phyloP scores from a whole-genome alignment of 2,329 filamentous ascomycete species.

The Calonectria henricotiae region DNA sequence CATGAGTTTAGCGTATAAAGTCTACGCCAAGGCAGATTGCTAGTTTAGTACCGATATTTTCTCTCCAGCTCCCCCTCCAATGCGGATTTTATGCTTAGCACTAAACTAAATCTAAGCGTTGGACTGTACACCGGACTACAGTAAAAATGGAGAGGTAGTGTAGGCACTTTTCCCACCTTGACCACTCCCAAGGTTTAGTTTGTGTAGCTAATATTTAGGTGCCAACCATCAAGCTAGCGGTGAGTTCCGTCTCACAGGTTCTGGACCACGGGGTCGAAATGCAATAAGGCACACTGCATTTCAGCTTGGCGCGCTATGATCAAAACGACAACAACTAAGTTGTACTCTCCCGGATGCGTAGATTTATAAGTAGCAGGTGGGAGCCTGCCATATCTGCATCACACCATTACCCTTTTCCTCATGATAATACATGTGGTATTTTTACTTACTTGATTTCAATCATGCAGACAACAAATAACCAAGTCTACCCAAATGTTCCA shows the following conservation, averaged over 20 bases:
- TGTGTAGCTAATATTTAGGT: background rate
- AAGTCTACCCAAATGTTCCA: background rate
- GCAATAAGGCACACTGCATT: background rate
- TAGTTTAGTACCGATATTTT: background rate
- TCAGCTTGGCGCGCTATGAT: background rate
- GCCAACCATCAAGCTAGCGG: conserved; percentile 3
- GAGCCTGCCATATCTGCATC: background rate
- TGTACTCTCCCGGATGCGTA: background rate
- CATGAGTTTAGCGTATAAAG: background rate
- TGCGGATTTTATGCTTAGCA: background rate
- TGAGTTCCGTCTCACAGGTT: background rate
- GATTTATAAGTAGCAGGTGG: background rate
- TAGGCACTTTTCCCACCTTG: background rate
- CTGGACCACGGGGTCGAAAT: background rate
- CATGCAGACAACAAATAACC: background rate
- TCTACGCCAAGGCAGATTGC: conserved; percentile 8
- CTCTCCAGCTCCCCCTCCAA: background rate
- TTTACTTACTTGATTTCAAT: background rate
- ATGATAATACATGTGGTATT: background rate
- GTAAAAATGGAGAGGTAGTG: background rate
- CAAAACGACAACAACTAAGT: background rate
- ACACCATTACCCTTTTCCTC: background rate
- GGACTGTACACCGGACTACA: background rate
- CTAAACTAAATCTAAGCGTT: background rate
- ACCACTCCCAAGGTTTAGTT: background rate